Evolutionary conservation across 768 basidiomycete genomes (phyloP).

Genomic region (Trichaptum fuscoviolaceum): DNA sequence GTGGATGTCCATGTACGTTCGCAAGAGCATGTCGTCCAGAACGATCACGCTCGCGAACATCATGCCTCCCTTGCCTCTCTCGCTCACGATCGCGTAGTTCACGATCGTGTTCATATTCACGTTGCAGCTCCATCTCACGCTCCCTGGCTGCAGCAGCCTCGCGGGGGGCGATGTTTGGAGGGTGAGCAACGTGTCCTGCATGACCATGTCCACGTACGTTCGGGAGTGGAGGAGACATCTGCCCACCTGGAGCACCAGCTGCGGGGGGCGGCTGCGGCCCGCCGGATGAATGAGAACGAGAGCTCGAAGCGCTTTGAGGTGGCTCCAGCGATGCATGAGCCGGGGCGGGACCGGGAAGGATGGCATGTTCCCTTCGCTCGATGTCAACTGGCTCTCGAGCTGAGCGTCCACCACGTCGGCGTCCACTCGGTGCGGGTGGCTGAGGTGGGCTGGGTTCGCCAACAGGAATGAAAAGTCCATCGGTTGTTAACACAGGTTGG

Average conservation of each 20-base stretch:
- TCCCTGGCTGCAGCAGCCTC: not conserved
- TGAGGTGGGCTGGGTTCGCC: conserved; percentile 12
- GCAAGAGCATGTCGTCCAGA: conserved; percentile 12
- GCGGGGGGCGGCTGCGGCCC: not conserved
- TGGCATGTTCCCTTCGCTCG: not conserved
- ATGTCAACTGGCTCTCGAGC: not conserved
- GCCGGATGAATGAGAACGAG: not conserved
- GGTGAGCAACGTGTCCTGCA: conserved; percentile 12
- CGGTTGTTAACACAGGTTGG: conserved; percentile 43
- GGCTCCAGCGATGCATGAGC: not conserved
- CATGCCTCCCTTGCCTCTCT: conserved; percentile 1
- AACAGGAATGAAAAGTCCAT: conserved; percentile 31
- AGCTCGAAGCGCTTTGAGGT: not conserved
- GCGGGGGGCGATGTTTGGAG: conserved; percentile 14
- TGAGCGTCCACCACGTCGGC: conserved; percentile 20
- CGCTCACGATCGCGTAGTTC: not conserved
- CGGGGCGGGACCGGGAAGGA: not conserved
- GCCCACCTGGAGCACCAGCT: not conserved
- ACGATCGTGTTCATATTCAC: conserved; percentile 3
- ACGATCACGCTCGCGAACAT: not conserved
- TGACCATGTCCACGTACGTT: conserved; percentile 17
- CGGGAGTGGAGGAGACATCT: conserved; percentile 24
- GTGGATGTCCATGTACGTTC: conserved; percentile 14
- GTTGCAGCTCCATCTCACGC: not conserved
- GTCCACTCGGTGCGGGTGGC: conserved; percentile 19